phyloP scores from a whole-genome alignment of 441 rosid genomes.

The Adansonia madagascariensis region DNA sequence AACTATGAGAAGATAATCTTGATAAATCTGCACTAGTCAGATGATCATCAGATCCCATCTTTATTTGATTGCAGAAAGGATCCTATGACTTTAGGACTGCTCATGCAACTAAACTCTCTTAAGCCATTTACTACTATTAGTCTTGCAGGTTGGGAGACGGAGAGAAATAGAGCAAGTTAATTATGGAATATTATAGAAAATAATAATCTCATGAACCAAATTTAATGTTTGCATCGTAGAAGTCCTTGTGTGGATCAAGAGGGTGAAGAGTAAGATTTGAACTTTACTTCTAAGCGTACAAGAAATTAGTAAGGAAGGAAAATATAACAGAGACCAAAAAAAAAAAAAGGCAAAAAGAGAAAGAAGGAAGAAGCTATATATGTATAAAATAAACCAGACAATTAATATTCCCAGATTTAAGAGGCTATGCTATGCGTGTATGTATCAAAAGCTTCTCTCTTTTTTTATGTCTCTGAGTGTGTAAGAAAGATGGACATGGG shows the following conservation, averaged over 20 bases:
- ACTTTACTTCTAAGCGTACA: conserved; percentile 7
- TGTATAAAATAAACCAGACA: background rate
- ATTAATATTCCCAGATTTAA: conserved; percentile 25
- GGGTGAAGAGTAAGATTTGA: background rate
- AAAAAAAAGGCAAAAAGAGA: background rate
- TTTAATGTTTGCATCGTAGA: conserved; percentile 21
- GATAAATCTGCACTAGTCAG: conserved; percentile 40
- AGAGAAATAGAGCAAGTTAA: conserved; percentile 16
- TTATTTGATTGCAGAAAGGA: conserved; percentile 31
- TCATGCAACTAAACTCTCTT: conserved; percentile 17
- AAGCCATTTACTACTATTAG: background rate
- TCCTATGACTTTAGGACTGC: background rate
- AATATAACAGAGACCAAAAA: background rate
- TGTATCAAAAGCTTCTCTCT: conserved; percentile 7
- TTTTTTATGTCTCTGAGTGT: conserved; percentile 18
- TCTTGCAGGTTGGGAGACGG: conserved; percentile 11
- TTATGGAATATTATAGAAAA: conserved; percentile 15
- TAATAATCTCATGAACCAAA: conserved; percentile 23
- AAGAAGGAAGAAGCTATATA: background rate
- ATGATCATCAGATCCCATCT: conserved; percentile 37
- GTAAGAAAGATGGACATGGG: conserved; percentile 17
- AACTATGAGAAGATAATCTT: conserved; percentile 6
- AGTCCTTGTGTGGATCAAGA: conserved; percentile 20
- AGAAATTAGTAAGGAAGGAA: conserved; percentile 17
- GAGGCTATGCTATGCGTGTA: background rate